These are phyloP conservation scores for Tolypocladium ophioglossoides DNA, from an alignment of 2,329 filamentous ascomycete species.

Conservation along the genomic window DNA sequence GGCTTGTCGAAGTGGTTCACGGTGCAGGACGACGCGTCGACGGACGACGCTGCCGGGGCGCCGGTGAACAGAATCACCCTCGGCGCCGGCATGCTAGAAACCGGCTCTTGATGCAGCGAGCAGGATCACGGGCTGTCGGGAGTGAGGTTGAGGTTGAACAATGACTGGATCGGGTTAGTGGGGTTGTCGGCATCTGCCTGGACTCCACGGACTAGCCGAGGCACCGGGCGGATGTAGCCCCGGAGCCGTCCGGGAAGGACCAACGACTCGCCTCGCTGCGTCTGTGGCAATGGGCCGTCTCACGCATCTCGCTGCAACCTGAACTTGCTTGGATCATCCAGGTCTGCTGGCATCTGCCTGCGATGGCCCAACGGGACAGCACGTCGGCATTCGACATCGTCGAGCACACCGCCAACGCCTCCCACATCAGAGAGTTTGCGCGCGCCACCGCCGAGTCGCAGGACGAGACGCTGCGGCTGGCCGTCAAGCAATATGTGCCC, in stretches of 20 bases:
- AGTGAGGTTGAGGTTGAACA: not conserved
- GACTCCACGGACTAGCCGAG: no score
- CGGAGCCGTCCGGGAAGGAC: no score
- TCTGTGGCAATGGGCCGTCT: no score
- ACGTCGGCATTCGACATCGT: conserved; percentile 46
- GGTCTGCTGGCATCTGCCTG: not conserved
- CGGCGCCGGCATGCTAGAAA: not conserved
- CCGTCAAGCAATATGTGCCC: conserved; percentile 83
- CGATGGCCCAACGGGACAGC: not conserved
- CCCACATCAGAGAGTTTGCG: conserved; percentile 76
- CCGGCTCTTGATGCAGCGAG: not conserved
- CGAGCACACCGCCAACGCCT: conserved; percentile 62
- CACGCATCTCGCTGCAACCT: not conserved
- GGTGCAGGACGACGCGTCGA: conserved; percentile 19
- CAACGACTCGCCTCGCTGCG: no score
- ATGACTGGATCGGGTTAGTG: not conserved
- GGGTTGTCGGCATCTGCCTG: no score
- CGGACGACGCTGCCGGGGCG: conserved; percentile 19
- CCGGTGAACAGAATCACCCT: conserved; percentile 27
- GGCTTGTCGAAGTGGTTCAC: conserved; percentile 14
- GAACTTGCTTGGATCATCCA: not conserved
- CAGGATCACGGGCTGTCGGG: no score
- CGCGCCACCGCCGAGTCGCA: conserved; percentile 61
- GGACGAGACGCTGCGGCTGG: conserved; percentile 62
- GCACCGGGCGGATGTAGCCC: not conserved